These are phyloP conservation scores for Talaromyces sp. DNA, from an alignment of 2,329 filamentous ascomycete genomes.

Conservation along the genomic window DNA sequence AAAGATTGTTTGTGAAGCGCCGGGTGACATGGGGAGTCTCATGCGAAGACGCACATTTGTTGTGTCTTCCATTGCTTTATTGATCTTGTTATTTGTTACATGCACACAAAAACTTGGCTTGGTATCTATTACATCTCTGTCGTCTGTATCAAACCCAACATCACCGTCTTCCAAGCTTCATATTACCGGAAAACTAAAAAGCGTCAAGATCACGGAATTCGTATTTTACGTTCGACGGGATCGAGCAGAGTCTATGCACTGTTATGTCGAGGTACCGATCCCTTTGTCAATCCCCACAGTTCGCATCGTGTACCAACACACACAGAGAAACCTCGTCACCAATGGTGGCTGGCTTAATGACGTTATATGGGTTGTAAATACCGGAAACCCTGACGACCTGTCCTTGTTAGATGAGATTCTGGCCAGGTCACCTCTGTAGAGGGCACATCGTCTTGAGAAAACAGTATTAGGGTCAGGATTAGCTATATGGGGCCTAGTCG, in stretches of 20 bases:
- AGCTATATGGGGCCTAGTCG: neutral
- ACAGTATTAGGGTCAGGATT: neutral
- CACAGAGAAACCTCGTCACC: neutral
- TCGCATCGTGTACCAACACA: neutral
- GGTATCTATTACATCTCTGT: too few species aligned
- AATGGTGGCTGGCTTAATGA: slow-evolving; percentile 3
- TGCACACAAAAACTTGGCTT: too few species aligned
- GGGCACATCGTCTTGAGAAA: neutral
- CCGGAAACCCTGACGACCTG: neutral
- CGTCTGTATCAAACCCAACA: too few species aligned
- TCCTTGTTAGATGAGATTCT: neutral
- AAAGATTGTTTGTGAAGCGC: too few species aligned
- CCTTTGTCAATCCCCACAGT: neutral
- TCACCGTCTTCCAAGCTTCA: neutral
- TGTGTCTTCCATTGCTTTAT: too few species aligned
- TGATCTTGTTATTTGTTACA: too few species aligned
- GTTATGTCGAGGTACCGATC: neutral
- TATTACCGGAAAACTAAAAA: neutral
- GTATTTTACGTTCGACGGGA: neutral
- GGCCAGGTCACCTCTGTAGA: neutral
- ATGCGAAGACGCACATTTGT: too few species aligned
- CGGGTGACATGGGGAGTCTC: too few species aligned
- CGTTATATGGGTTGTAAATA: slow-evolving; percentile 2
- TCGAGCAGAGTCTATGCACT: neutral
- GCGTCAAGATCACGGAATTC: neutral